Percentiles rank a stretch among this genome's conserved stretches.
phyloP scores from a whole-genome alignment of 2,329 filamentous ascomycete genomes.

The Aspergillus tubingensis region DNA sequence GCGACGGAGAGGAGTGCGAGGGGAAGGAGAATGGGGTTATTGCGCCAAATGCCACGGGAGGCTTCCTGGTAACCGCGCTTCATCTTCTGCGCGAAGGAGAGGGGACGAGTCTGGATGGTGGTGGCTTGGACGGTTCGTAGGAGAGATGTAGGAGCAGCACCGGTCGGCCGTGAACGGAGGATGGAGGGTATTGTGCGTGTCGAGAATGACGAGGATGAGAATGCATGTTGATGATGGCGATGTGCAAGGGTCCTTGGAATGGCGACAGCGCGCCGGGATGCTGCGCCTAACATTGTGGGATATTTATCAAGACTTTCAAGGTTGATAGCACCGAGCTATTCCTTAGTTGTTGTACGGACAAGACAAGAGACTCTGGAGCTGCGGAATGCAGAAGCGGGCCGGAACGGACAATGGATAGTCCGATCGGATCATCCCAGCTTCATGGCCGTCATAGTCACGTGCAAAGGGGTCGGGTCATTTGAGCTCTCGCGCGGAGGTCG shows the following conservation, averaged over 20 bases:
- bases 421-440: no score
- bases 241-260: slow-evolving; percentile 3
- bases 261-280: slow-evolving; percentile 14
- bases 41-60: slow-evolving; percentile 44
- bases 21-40: slow-evolving; percentile 46
- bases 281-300: slow-evolving; percentile 21
- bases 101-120: slow-evolving; percentile 9
- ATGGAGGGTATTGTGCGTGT: slow-evolving; percentile 6
- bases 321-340: no score
- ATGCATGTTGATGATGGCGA: slow-evolving; percentile 5
- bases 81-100: slow-evolving; percentile 34
- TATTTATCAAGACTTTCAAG: neutral
- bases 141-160: slow-evolving; percentile 16
- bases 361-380: no score
- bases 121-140: slow-evolving; percentile 20
- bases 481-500: no score
- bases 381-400: no score
- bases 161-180: neutral
- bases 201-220: slow-evolving; percentile 11
- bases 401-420: no score
- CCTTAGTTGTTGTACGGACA: no score
- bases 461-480: no score
- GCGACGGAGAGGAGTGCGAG: slow-evolving; percentile 43
- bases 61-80: slow-evolving; percentile 38
- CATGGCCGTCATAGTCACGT: no score